Evolutionary conservation across 805 yeast species (phyloP), one percentile per base, ranked within the genome.

Genomic region (Candida khao-thaluensis): DNA sequence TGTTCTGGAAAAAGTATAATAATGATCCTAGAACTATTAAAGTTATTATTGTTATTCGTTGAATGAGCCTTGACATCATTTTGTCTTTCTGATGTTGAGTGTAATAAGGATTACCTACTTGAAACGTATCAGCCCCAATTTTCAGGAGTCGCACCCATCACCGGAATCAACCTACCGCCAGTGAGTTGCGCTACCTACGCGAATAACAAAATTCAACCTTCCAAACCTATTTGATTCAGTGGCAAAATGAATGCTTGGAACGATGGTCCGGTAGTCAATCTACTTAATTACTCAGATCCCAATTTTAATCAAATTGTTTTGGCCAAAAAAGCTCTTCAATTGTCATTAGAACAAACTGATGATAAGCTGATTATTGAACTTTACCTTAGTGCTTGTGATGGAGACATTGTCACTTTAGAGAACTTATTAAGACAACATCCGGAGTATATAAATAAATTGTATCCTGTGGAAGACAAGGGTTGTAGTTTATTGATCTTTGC

Each of bases 401-500:
- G 69, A 3, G 73, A 69, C 41, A 23, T 63, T 20, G 64, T 62
- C 1, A 51, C 67, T 1, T 40, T 65, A 17, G 69, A 64, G 41
- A 51, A 56, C 10, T 45, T 50, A 2, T 25, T 56, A 7, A 43
- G 58, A n/a, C 21, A 47, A 2, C 39, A 55, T 30, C 54, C 60
- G 2, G 54, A 52, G 7, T 37, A 52, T 15, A 49, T 58, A 10
- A 47, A 59, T 24, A 17, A 42, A 15, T 43, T 53, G 26, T 52
- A 45, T 31, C 61, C 61, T 9, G 24, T 30, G 4, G 53, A 57
- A 9, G 74, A 37, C 5, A 45, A 45, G 7, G 74, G 74, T 4
- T 56, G 52, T 15, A 52, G 65, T 3, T 52, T 64, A 8, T 54
- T 69, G 43, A 54, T 79, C 3, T 79, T 74, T 52, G 75, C 83